A percentile compares a stretch with the other conserved stretches of the same genome.
Evolutionary conservation across 78 protist species (phyloP).

Genomic region (Cavenderia fasciculata): DNA sequence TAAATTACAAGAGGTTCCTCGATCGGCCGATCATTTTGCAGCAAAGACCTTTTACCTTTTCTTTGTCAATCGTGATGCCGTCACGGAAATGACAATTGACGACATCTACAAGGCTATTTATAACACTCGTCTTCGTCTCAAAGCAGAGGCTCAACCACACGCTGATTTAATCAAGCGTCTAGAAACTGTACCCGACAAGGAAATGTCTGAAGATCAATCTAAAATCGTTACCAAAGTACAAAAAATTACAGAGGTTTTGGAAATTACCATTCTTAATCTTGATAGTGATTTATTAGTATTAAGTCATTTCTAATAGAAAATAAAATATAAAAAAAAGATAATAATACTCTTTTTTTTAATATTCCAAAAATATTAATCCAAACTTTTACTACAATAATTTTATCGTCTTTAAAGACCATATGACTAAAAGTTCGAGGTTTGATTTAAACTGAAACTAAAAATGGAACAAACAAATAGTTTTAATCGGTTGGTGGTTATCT

Average conservation of each 20-base stretch:
- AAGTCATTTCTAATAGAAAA: too few relatives aligned
- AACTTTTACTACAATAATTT: too few relatives aligned
- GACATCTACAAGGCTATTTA: conserved; percentile 57
- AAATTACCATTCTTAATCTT: conserved; percentile 37
- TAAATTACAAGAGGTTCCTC: conserved; percentile 70
- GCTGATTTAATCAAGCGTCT: conserved; percentile 18
- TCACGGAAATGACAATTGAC: not conserved
- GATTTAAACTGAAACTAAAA: too few relatives aligned
- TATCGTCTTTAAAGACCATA: too few relatives aligned
- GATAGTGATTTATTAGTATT: conserved; percentile 60
- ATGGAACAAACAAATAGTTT: too few relatives aligned
- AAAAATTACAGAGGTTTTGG: conserved; percentile 33
- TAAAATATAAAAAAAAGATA: too few relatives aligned
- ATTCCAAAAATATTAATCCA: too few relatives aligned
- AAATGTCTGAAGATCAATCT: conserved; percentile 31
- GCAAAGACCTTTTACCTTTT: conserved; percentile 59
- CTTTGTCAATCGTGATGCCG: conserved; percentile 28
- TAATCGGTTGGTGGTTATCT: too few relatives aligned
- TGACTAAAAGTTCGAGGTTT: too few relatives aligned
- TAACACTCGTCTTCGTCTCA: conserved; percentile 49
- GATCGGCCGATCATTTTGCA: conserved; percentile 55
- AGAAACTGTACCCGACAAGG: not conserved
- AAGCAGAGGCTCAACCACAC: conserved; percentile 22
- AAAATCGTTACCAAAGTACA: conserved; percentile 15
- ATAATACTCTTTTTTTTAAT: too few relatives aligned